phyloP scores from a whole-genome alignment of 2,329 filamentous ascomycete species.

The Sporothrix dimorphospora region DNA sequence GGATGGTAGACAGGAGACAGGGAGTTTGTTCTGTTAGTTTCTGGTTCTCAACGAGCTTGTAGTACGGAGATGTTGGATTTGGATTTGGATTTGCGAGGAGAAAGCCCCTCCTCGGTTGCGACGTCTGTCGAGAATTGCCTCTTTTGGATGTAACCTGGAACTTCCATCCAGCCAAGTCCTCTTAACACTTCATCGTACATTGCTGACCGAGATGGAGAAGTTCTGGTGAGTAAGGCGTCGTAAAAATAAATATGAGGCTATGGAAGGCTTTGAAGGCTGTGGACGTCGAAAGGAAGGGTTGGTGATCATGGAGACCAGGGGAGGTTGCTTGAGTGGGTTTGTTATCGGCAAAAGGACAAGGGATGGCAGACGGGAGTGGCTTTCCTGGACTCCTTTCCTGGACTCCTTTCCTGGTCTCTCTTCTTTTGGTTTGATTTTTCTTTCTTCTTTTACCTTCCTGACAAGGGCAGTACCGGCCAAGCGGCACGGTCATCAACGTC shows the following conservation, averaged over 20 bases:
- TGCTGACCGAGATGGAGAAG: conserved; percentile 13
- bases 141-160: conserved; percentile 4
- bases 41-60: not conserved
- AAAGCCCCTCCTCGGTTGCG: not conserved
- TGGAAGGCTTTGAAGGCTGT: not conserved
- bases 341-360: not conserved
- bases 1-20: too few relatives aligned
- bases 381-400: not conserved
- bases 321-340: not conserved
- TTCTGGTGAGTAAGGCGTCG: conserved; percentile 5
- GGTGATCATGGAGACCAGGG: not conserved
- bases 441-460: not conserved
- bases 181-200: not conserved
- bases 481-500: not conserved
- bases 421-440: not conserved
- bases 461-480: not conserved
- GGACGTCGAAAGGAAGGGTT: not conserved
- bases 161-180: not conserved
- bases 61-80: not conserved
- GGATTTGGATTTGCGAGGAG: not conserved
- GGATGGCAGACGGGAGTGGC: not conserved
- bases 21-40: not conserved
- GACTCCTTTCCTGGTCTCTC: not conserved
- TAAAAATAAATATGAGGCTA: conserved; percentile 19
- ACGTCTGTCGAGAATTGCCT: conserved; percentile 2